These are phyloP conservation scores for Physcomitrium patens DNA, from an alignment of 225 moss, liverwort and hornwort genomes.

Conservation along the genomic window DNA sequence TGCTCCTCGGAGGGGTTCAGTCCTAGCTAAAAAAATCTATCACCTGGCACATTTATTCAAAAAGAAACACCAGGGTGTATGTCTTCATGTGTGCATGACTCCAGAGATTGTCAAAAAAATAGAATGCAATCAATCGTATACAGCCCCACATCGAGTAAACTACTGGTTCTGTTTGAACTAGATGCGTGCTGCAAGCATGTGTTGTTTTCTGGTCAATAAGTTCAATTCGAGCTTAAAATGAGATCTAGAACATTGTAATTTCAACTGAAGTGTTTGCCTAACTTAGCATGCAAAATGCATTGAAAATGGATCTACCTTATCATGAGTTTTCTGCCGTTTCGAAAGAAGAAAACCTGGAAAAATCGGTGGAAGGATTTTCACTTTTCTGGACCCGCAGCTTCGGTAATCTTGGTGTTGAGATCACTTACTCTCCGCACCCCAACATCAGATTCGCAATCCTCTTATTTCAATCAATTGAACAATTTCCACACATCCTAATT, in stretches of 20 bases:
- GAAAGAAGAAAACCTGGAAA: slow-evolving; percentile 26
- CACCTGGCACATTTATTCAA: slow-evolving; percentile 20
- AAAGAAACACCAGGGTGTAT: background rate
- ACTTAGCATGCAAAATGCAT: background rate
- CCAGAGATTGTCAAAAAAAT: background rate
- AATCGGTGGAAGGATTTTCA: slow-evolving; percentile 26
- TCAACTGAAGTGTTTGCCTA: too few relatives aligned
- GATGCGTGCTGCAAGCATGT: background rate
- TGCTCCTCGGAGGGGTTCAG: slow-evolving; percentile 47
- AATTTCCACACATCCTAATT: background rate
- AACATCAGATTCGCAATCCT: slow-evolving; percentile 11
- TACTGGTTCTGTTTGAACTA: background rate
- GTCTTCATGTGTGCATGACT: background rate
- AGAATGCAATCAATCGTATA: background rate
- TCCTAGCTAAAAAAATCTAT: slow-evolving; percentile 50
- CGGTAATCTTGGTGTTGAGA: slow-evolving; percentile 34
- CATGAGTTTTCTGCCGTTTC: slow-evolving; percentile 32
- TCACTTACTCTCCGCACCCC: slow-evolving; percentile 35
- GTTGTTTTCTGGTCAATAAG: background rate
- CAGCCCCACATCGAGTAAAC: background rate
- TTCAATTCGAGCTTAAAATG: background rate
- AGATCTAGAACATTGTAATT: background rate
- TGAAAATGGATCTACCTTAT: background rate
- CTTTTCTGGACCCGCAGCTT: slow-evolving; percentile 42
- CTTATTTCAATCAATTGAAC: slow-evolving; percentile 6